These are phyloP conservation scores for Ascochyta rabiei DNA, from an alignment of 2,329 filamentous ascomycete genomes.

Conservation along the genomic window DNA sequence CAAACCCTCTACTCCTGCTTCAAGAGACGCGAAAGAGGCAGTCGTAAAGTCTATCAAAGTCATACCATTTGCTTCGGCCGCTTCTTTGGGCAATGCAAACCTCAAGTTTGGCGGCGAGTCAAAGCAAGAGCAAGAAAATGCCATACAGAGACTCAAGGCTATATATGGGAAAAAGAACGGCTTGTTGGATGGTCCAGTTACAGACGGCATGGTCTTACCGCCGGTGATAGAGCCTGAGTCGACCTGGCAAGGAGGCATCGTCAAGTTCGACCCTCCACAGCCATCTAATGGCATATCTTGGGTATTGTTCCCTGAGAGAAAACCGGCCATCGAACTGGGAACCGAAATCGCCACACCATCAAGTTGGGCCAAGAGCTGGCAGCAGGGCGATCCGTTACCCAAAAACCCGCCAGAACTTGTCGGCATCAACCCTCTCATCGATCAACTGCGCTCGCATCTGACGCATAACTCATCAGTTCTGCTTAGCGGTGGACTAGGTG, in stretches of 20 bases:
- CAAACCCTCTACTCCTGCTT: conserved; percentile 29
- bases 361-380: conserved; percentile 56
- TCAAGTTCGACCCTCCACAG: conserved; percentile 73
- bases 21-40: conserved; percentile 51
- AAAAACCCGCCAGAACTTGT: conserved; percentile 68
- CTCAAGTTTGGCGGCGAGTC: conserved; percentile 89
- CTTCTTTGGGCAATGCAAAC: conserved; percentile 64
- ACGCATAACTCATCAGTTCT: conserved; percentile 87
- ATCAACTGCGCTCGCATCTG: conserved; percentile 75
- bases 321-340: conserved; percentile 76
- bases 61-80: conserved; percentile 73
- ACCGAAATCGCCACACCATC: conserved; percentile 70
- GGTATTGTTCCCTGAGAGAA: conserved; percentile 79
- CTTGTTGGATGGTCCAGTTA: conserved; percentile 81
- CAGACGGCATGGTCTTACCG: conserved; percentile 82
- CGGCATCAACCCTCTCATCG: conserved; percentile 79
- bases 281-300: conserved; percentile 57
- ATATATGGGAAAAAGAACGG: conserved; percentile 71
- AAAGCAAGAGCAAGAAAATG: conserved; percentile 80
- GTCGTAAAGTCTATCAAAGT: conserved; percentile 74
- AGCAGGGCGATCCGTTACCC: conserved; percentile 62
- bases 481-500: conserved; percentile 84
- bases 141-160: conserved; percentile 71
- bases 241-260: conserved; percentile 80
- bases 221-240: conserved; percentile 61